A percentile compares a stretch with the other conserved stretches of the same genome.
These are phyloP conservation scores for Sarocladiaceae sp. DNA, from an alignment of 2,329 filamentous ascomycete species.

Conservation along the genomic window DNA sequence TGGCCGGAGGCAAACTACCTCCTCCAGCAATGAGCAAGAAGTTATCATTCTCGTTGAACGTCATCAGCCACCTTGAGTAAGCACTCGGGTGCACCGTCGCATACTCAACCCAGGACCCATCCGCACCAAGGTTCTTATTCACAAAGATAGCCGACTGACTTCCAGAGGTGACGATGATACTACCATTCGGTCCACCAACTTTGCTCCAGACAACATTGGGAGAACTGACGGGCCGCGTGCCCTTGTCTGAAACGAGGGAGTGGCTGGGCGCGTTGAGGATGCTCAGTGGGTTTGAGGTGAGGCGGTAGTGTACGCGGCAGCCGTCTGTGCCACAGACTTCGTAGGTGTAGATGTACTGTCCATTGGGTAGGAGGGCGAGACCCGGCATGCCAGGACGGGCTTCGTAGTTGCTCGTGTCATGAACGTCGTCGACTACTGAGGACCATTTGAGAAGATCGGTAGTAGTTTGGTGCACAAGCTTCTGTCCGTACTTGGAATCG, in stretches of 20 bases:
- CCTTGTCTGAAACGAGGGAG: conserved; percentile 18
- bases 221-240: conserved; percentile 19
- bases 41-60: no score
- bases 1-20: no score
- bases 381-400: conserved; percentile 64
- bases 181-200: conserved; percentile 40
- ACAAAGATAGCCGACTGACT: no score
- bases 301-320: conserved; percentile 37
- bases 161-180: conserved; percentile 37
- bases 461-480: conserved; percentile 59
- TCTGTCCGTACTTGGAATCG: conserved; percentile 59
- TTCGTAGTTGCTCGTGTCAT: conserved; percentile 50
- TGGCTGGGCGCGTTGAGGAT: conserved; percentile 27
- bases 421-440: conserved; percentile 54
- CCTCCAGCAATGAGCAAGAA: no score
- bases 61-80: no score
- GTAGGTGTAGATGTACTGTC: conserved; percentile 52
- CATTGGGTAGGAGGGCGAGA: conserved; percentile 44
- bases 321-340: conserved; percentile 48
- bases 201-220: conserved; percentile 43
- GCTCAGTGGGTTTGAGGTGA: conserved; percentile 31
- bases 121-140: no score
- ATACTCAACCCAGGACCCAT: no score
- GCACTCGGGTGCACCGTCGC: no score
- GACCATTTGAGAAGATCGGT: conserved; percentile 58